These are phyloP conservation scores for Neodidymelliopsis sp. DNA, from an alignment of 2,329 filamentous ascomycete genomes.

Conservation along the genomic window DNA sequence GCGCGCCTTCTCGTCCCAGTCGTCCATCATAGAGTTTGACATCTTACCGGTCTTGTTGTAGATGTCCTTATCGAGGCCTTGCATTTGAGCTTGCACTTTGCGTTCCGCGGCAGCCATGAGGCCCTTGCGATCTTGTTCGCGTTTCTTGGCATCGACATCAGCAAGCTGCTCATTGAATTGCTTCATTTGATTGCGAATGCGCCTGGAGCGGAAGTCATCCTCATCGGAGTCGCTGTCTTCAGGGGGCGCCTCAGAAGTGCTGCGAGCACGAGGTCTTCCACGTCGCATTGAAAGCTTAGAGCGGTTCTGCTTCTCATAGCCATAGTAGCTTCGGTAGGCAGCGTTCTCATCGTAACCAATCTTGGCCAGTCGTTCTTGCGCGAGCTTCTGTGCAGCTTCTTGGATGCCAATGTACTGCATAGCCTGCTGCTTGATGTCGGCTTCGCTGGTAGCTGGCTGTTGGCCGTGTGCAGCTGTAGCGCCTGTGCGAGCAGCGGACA, in stretches of 20 bases:
- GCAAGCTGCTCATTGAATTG: conserved; percentile 73
- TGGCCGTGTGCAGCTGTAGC: conserved; percentile 44
- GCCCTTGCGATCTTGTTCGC: conserved; percentile 75
- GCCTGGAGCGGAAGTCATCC: conserved; percentile 73
- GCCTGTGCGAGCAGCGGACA: conserved; percentile 42
- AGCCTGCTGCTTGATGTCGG: conserved; percentile 62
- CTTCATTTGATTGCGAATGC: conserved; percentile 81
- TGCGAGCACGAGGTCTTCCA: conserved; percentile 68
- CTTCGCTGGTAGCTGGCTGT: conserved; percentile 38
- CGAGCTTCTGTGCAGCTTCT: conserved; percentile 85
- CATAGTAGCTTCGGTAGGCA: conserved; percentile 80
- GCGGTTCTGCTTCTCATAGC: conserved; percentile 59
- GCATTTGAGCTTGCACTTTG: conserved; percentile 81
- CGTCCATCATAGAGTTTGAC: conserved; percentile 70
- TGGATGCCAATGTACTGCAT: conserved; percentile 71
- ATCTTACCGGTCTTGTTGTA: conserved; percentile 78
- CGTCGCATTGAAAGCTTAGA: conserved; percentile 61
- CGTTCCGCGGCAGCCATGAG: conserved; percentile 81
- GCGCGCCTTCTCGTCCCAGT: conserved; percentile 82
- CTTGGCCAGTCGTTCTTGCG: conserved; percentile 81
- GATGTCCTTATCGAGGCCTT: conserved; percentile 82
- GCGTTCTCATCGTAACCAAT: conserved; percentile 74
- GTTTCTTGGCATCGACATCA: conserved; percentile 75
- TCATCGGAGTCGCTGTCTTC: conserved; percentile 49
- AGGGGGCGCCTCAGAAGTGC: conserved; percentile 61